Evolutionary conservation across 1,284 basidiomycete genomes (phyloP), one percentile per base, ranked within the genome.

Genomic region (Flammula alnicola): DNA sequence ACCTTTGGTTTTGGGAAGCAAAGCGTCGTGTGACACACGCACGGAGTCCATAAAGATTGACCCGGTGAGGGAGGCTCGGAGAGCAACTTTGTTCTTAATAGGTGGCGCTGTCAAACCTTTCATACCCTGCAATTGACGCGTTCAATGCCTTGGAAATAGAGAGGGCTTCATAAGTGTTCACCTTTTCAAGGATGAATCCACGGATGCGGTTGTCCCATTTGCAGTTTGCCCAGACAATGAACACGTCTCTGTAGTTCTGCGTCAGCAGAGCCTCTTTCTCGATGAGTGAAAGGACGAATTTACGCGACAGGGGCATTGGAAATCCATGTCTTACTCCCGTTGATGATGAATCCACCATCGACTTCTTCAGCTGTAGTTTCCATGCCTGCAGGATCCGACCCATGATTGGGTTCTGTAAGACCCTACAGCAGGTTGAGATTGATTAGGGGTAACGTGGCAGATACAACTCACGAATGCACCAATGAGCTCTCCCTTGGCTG

Each of bases 241-340:
- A 95, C 1, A 95, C 65, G 56, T 93, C 90, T 4, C 89, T 91
- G 48, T 22, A 50, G 25, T 19, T 29, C 16, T 29, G 8, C 31
- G 30, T 58, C 9, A 49, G 57, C 47, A 42, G n/a, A 26, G 9
- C 30, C 16, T n/a, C 17, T 32, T 17, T 26, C 43, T 31, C 46
- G 39, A 38, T 9, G 17, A 49, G 10, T 11, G 35, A 33, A 27
- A 45, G 22, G 32, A 48, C 33, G 19, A 17, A 80, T 85, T 69
- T 71, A 92, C 83, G 92, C 91, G 43, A 89, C 83, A 10, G 93
- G 92, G 0, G 92, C 83, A 64, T 96, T 97, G 27, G 93, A 86
- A 64, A 98, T 98, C 95, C 95, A 98, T 0, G 94, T 98, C 77
- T 98, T 98, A 70, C 88, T 88, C 29, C 95, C 95, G 62, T 88